Evolutionary conservation across 345 rosid species (phyloP).

Genomic region (Corchorus capsularis): DNA sequence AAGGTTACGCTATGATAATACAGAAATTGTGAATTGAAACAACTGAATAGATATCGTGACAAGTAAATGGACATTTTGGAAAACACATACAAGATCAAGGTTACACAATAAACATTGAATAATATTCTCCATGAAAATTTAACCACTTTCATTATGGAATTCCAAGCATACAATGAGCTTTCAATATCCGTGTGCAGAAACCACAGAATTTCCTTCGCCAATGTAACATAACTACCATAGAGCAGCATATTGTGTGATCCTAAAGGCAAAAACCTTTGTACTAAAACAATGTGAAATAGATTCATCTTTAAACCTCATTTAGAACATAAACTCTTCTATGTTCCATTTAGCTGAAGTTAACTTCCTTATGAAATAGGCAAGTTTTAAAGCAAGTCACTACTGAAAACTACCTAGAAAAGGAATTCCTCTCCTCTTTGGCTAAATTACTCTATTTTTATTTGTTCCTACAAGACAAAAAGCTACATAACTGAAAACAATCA

Average conservation of each 20-base stretch:
- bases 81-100: too few relatives aligned
- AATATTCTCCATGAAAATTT: background rate
- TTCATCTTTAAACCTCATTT: background rate
- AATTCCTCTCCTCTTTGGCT: background rate
- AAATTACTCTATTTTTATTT: background rate
- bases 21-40: background rate
- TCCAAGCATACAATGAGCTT: background rate
- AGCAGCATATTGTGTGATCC: background rate
- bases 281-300: background rate
- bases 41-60: background rate
- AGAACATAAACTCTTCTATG: background rate
- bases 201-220: background rate
- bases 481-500: background rate
- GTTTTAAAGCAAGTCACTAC: conserved; percentile 3
- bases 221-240: background rate
- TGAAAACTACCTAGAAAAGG: background rate
- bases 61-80: too few relatives aligned
- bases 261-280: background rate
- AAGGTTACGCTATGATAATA: background rate
- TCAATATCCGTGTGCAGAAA: background rate
- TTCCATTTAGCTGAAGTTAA: background rate
- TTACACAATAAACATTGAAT: background rate
- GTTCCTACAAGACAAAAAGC: background rate
- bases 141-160: background rate
- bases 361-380: background rate